Evolutionary conservation across 768 basidiomycete species (phyloP), one percentile per base, ranked within the genome.

Genomic region (Mycena kentingensis): DNA sequence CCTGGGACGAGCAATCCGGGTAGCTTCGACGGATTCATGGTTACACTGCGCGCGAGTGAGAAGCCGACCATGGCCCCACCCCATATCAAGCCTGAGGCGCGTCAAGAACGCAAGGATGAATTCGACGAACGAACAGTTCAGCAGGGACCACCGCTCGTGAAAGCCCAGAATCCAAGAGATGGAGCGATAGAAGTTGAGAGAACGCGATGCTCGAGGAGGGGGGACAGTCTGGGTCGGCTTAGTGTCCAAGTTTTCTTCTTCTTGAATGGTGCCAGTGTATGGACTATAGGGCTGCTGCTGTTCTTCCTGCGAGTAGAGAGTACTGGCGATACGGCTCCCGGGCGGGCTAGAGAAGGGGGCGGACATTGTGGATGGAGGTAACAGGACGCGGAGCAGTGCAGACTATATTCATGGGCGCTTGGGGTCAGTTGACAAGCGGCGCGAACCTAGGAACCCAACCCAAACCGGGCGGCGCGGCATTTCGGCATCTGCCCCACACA

Each of bases 21-120:
- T 21, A 61, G 32, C 28, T 46, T 58, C 5, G 6, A 22, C 15
- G 55, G 54, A 36, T 60, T 60, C 61, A 65, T 58, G 28, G 54
- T 59, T 7, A 57, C 24, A 19, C 55, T 52, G 18, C 64, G 44
- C 2, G 63, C 58, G 3, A 67, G 58, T 43, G 57, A 65, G 46
- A 60, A 67, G 15, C 66, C 66, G 0, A 65, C 43, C 21, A 65
- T 27, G 2, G 66, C 64, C n/a, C 66, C 66, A 12, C 66, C 66
- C 53, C 58, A 65, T 26, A 64, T n/a, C 22, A 65, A 46, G 24
- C 58, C 65, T 67, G 24, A 4, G 21, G 11, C 24, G 13, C 34
- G 12, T 53, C 18, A 52, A 41, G 49, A 47, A 4, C 13, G 27
- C 16, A 18, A 3, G 19, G 5, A 31, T 1, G 43, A n/a, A 31